Evolutionary conservation across 805 yeast genomes (phyloP).

Genomic region (Teunomyces panamensis): DNA sequence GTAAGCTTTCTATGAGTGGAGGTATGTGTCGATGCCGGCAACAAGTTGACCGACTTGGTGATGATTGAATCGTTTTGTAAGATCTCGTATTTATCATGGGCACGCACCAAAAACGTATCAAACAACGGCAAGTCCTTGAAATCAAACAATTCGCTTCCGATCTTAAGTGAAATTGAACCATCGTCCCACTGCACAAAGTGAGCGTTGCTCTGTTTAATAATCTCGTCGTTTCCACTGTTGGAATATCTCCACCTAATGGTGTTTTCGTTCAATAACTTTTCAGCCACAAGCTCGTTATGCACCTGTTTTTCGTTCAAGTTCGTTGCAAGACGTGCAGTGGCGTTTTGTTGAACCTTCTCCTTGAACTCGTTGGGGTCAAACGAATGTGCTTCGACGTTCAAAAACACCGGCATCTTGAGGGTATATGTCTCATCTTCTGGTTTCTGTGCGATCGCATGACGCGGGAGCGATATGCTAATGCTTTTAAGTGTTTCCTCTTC

Average conservation of each 20-base stretch:
- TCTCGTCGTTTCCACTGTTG: constrained; percentile 63
- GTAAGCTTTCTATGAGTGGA: constrained; percentile 79
- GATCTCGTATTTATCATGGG: constrained; percentile 69
- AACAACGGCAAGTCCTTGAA: constrained; percentile 59
- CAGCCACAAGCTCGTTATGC: constrained; percentile 49
- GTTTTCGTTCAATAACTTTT: constrained; percentile 70
- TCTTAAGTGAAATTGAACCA: constrained; percentile 79
- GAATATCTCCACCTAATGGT: constrained; percentile 95
- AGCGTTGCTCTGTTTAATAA: constrained; percentile 83
- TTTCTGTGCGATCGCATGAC: constrained; percentile 43
- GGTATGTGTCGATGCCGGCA: constrained; percentile 90
- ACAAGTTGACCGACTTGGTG: constrained; percentile 63
- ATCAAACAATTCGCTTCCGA: constrained; percentile 88
- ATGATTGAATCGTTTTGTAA: constrained; percentile 68
- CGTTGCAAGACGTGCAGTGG: constrained; percentile 23
- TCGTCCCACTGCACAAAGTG: constrained; percentile 93
- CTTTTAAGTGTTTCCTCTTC: constrained; percentile 33
- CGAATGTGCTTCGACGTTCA: constrained; percentile 80
- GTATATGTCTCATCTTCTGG: constrained; percentile 38
- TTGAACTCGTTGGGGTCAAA: constrained; percentile 74
- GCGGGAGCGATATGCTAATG: constrained; percentile 42
- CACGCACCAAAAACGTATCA: constrained; percentile 69
- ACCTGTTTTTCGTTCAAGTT: constrained; percentile 42
- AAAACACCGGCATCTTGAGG: constrained; percentile 77
- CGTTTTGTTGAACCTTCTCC: constrained; percentile 42